A percentile compares a stretch with the other conserved stretches of the same genome.
phyloP scores from a whole-genome alignment of 2,329 filamentous ascomycete species.

The Dactylonectria estremocensis region DNA sequence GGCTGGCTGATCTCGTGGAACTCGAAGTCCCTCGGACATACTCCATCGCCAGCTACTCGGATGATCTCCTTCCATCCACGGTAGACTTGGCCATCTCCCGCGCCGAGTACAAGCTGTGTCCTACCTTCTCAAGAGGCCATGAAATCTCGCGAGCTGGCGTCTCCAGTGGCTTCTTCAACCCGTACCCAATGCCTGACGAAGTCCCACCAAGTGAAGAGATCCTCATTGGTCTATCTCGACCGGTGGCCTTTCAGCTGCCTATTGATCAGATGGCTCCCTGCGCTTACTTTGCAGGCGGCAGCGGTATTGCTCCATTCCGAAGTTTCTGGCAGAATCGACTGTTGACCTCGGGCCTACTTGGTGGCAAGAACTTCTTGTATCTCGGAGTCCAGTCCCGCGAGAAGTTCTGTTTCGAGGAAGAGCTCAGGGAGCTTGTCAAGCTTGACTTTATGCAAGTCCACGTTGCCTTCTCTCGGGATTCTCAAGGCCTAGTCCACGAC shows the following conservation, averaged over 20 bases:
- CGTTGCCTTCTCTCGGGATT: slow-evolving; percentile 67
- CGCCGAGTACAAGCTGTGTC: slow-evolving; percentile 64
- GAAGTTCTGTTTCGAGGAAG: slow-evolving; percentile 53
- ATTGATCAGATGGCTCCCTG: slow-evolving; percentile 65
- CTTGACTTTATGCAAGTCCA: slow-evolving; percentile 67
- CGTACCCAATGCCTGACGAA: slow-evolving; percentile 51
- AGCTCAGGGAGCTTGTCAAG: slow-evolving; percentile 51
- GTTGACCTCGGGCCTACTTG: slow-evolving; percentile 50
- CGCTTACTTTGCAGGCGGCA: slow-evolving; percentile 68
- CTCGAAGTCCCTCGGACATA: slow-evolving; percentile 68
- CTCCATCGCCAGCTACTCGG: slow-evolving; percentile 66
- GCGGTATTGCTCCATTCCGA: slow-evolving; percentile 68
- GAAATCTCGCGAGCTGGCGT: slow-evolving; percentile 60
- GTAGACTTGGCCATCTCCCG: slow-evolving; percentile 68
- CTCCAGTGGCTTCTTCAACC: slow-evolving; percentile 69
- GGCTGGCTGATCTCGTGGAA: slow-evolving; percentile 63
- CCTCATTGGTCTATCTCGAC: slow-evolving; percentile 66
- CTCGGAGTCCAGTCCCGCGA: slow-evolving; percentile 68
- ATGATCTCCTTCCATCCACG: slow-evolving; percentile 65
- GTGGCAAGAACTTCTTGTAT: slow-evolving; percentile 65
- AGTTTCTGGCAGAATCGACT: slow-evolving; percentile 67
- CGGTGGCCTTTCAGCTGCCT: slow-evolving; percentile 67
- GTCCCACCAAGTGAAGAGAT: slow-evolving; percentile 63
- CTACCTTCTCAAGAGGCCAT: slow-evolving; percentile 55
- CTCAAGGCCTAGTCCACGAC: slow-evolving; percentile 63